Evolutionary conservation across 768 basidiomycete genomes (phyloP), one percentile per base, ranked within the genome.

Genomic region (Obba rivulosa): DNA sequence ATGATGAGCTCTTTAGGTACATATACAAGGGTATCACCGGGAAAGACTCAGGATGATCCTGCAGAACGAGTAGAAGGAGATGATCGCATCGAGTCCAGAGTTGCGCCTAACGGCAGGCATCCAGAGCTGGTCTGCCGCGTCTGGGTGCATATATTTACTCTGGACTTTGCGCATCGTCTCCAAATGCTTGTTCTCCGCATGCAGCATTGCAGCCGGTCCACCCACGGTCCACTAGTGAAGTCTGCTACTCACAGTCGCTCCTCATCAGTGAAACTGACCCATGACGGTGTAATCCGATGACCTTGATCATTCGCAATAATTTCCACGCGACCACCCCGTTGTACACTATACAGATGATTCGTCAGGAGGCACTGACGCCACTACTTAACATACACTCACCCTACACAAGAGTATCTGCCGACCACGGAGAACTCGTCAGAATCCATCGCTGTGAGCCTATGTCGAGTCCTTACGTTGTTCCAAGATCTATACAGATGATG

Each of bases 361-460:
- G 14, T 24, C 13, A 36, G 25, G 22, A 8, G 39, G 37, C 24
- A 38, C n/a, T 1, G 3, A 22, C 5, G 20, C n/a, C 36, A 8
- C 3, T 28, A 35, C 7, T 8, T 8, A 20, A 5, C 10, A 4
- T 13, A 2, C 14, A 75, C 87, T 66, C 53, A 91, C 90, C 88
- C 93, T 61, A 97, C 94, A 74, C 93, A 96, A 55, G 93, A 96
- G 73, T 96, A 92, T 58, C 88, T 92, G 42, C 11, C 31, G 39
- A 46, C 40, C 49, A 61, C 28, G 7, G 28, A 7, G 7, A 46
- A 56, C 38, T 46, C 23, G 64, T 67, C 43, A 70, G 61, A 49
- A 21, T 48, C 56, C 14, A 4, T 2, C 14, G 14, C 17, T 14
- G 9, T 18, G 9, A 40, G 3, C 4, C 37, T 13, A 9, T 4